Conservation (phyloP, 805 yeast genomes). For the Candida quercuum region DNA sequence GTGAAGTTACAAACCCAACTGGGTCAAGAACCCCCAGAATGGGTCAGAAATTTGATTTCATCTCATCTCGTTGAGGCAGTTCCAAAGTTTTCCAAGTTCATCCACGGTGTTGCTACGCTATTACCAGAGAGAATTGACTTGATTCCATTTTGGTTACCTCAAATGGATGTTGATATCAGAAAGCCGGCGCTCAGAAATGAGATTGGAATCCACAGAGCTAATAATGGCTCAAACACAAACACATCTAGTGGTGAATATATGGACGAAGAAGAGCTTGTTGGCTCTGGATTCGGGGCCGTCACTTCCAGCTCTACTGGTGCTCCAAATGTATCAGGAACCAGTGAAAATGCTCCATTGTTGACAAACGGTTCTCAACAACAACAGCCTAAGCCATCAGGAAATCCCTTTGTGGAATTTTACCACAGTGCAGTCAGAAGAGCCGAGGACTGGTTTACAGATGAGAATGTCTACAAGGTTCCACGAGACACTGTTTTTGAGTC, state of each 20-base stretch:
- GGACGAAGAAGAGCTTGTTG: slow-evolving; percentile 66
- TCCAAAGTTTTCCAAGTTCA: slow-evolving; percentile 95
- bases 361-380: slow-evolving; percentile 12
- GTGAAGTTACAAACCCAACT: slow-evolving; percentile 95
- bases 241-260: slow-evolving; percentile 48
- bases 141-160: slow-evolving; percentile 97
- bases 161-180: slow-evolving; percentile 92
- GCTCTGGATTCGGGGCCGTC: slow-evolving; percentile 39
- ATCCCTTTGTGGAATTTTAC: slow-evolving; percentile 16
- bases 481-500: slow-evolving; percentile 59
- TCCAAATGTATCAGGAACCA: slow-evolving; percentile 10
- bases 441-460: slow-evolving; percentile 47
- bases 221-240: slow-evolving; percentile 22
- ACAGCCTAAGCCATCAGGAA: slow-evolving; percentile 10
- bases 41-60: slow-evolving; percentile 91
- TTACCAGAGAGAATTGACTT: slow-evolving; percentile 77
- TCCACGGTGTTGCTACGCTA: slow-evolving; percentile 93
- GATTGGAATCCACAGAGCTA: slow-evolving; percentile 25
- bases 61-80: slow-evolving; percentile 97
- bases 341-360: slow-evolving; percentile 29
- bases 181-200: slow-evolving; percentile 56
- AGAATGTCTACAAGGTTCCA: slow-evolving; percentile 49
- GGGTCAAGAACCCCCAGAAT: slow-evolving; percentile 98
- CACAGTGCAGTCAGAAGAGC: slow-evolving; percentile 18
- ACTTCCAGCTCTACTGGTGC: slow-evolving; percentile 5